Conservation (phyloP, 1,139 yeast species). For the Tardiomyces blankii region DNA sequence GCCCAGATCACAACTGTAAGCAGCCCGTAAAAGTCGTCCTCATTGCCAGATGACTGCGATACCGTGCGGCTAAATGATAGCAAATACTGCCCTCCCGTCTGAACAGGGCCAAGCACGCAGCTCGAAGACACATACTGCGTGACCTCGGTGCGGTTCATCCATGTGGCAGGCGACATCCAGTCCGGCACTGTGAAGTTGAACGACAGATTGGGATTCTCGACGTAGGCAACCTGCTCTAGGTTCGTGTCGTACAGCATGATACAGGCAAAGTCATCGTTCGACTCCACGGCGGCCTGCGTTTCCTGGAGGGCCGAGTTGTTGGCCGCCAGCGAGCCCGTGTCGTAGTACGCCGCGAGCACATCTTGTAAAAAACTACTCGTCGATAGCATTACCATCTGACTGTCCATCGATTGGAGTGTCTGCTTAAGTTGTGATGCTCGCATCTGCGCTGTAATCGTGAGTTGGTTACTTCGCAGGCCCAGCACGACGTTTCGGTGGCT, state of each 20-base stretch:
- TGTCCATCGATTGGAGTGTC: slow-evolving; percentile 48
- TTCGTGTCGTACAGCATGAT: slow-evolving; percentile 14
- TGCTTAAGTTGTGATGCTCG: slow-evolving; percentile 74
- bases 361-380: slow-evolving; percentile 19
- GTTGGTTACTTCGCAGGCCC: slow-evolving; percentile 53
- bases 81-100: neutral
- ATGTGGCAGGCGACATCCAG: neutral
- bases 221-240: slow-evolving; percentile 5
- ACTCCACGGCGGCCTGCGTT: slow-evolving; percentile 14
- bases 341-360: slow-evolving; percentile 15
- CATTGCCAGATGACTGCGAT: slow-evolving; percentile 28
- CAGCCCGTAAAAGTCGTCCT: slow-evolving; percentile 40
- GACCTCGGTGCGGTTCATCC: neutral
- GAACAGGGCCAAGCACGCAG: neutral
- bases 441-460: slow-evolving; percentile 69
- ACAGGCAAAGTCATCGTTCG: slow-evolving; percentile 17
- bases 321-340: slow-evolving; percentile 14
- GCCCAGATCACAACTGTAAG: neutral
- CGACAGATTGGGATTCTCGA: slow-evolving; percentile 5
- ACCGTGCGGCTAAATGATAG: neutral
- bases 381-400: slow-evolving; percentile 35
- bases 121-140: slow-evolving; percentile 4
- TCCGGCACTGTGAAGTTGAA: neutral
- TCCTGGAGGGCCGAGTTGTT: slow-evolving; percentile 7
- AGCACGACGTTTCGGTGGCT: slow-evolving; percentile 55